Percentiles rank a stretch among this genome's conserved stretches.
These are phyloP conservation scores for Microcera coccophila DNA, from an alignment of 2,329 filamentous ascomycete species.

Conservation along the genomic window DNA sequence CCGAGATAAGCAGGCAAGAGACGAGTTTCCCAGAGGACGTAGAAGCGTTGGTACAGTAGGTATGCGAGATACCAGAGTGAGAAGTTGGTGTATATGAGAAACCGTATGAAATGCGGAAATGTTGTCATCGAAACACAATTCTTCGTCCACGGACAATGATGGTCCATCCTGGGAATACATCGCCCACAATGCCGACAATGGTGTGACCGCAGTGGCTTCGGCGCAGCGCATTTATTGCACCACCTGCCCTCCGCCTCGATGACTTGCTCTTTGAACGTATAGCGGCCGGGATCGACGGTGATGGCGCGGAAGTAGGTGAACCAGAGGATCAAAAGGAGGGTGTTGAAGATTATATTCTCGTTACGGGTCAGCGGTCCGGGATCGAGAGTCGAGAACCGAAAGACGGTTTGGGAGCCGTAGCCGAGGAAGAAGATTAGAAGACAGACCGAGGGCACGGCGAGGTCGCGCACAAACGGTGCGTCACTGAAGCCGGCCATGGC, in stretches of 20 bases:
- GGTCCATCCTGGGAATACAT: conserved; percentile 78
- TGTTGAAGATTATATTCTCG: conserved; percentile 64
- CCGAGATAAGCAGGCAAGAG: conserved; percentile 71
- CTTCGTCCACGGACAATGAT: conserved; percentile 80
- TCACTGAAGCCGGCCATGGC: conserved; percentile 42
- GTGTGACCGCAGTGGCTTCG: conserved; percentile 74
- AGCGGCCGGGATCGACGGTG: conserved; percentile 55
- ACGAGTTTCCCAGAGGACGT: conserved; percentile 60
- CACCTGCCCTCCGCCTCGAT: conserved; percentile 46
- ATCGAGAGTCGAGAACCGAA: conserved; percentile 53
- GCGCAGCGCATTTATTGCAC: conserved; percentile 72
- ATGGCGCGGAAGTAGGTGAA: conserved; percentile 64
- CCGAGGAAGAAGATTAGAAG: conserved; percentile 64
- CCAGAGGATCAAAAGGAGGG: conserved; percentile 60
- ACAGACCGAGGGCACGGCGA: conserved; percentile 68
- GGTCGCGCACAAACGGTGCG: conserved; percentile 43
- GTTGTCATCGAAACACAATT: conserved; percentile 82
- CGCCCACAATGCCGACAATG: conserved; percentile 74
- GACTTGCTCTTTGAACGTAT: conserved; percentile 40
- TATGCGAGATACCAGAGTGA: conserved; percentile 60
- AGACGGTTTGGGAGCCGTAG: conserved; percentile 69
- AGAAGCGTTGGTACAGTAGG: conserved; percentile 57
- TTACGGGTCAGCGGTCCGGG: conserved; percentile 56
- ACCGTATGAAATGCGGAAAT: conserved; percentile 78
- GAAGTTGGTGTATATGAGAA: conserved; percentile 65